Conservation (phyloP, 2,329 filamentous ascomycete genomes). For the Aspergillus ruber region DNA sequence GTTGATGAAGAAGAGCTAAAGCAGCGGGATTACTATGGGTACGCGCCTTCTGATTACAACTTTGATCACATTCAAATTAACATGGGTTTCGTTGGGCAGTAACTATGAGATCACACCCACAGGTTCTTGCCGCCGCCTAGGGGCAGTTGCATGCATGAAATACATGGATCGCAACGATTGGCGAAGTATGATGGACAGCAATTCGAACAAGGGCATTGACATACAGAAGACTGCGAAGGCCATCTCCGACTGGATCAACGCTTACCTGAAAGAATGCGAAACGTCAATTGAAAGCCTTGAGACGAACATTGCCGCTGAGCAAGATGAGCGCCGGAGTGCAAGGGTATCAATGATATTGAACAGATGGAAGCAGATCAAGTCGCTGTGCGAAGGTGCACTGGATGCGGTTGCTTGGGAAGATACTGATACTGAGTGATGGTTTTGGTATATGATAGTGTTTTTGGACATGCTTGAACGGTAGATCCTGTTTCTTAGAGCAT, state of each 20-base stretch:
- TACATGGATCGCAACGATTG: conserved; percentile 24
- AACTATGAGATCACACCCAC: conserved; percentile 25
- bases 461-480: no score
- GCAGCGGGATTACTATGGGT: conserved; percentile 21
- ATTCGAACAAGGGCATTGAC: conserved; percentile 11
- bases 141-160: conserved; percentile 25
- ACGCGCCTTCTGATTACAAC: not conserved
- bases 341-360: conserved; percentile 14
- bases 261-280: conserved; percentile 21
- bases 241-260: conserved; percentile 20
- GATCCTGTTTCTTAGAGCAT: no score
- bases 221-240: conserved; percentile 15
- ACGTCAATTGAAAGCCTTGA: conserved; percentile 10
- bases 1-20: conserved; percentile 18
- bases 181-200: conserved; percentile 22
- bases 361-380: conserved; percentile 29
- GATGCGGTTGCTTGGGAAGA: not conserved
- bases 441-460: no score
- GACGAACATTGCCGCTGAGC: not conserved
- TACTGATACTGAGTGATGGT: not conserved
- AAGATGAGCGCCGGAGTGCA: conserved; percentile 5
- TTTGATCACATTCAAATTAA: not conserved
- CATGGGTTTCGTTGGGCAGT: conserved; percentile 5
- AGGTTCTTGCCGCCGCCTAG: conserved; percentile 21
- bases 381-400: conserved; percentile 18